Base-by-base conservation (phyloP, 306 rosid species). In the Dryas drummondii region DNA sequence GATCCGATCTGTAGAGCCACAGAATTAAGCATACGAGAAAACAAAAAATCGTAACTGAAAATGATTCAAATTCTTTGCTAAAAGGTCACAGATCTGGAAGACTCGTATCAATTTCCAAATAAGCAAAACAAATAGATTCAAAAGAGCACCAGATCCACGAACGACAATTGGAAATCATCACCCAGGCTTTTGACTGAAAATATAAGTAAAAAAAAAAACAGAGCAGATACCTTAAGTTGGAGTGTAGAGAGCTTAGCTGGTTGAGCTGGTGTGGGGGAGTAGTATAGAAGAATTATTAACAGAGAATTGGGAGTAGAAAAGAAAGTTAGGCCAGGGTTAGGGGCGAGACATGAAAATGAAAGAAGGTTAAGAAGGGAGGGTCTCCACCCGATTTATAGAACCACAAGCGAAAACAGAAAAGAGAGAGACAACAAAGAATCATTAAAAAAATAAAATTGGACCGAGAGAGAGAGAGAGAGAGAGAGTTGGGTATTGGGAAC, bases 361-460 rank as follows among this genome's bases (percentile, higher is more conserved):
- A 10, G 67, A 56, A 74, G 71, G 48, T 32, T 59, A 56, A 56
- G 12, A 7, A 2, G 0, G 4, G 14, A 8, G 48, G 52, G 65
- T 75, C 45, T 54, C 62, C 46, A 9, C 50, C 5, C 12, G 1
- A 66, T 83, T 79, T 79, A 79, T 79, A 79, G 79, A 63, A 56
- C 51, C 54, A 5, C 67, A 8, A 70, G 72, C 68, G 41, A 15
- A 47, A 55, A 13, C 12, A 14, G 72, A 16, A 78, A 59, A 19
- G 74, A 64, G 76, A 68, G 66, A 22, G 61, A 58, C 76, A 82
- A 56, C 47, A 51, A 57, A 10, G 11, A 53, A 47, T 19, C 32
- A 5, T 3, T 19, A 16, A 41, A 40, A 5, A 60, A 15, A 48
- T 15, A 26, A 17, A 62, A n/a, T 40, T 7, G 27, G 45, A 32